Evolutionary conservation across 2,329 filamentous ascomycete genomes (phyloP), one percentile per base, ranked within the genome.

Genomic region (Nothopassalora personata): DNA sequence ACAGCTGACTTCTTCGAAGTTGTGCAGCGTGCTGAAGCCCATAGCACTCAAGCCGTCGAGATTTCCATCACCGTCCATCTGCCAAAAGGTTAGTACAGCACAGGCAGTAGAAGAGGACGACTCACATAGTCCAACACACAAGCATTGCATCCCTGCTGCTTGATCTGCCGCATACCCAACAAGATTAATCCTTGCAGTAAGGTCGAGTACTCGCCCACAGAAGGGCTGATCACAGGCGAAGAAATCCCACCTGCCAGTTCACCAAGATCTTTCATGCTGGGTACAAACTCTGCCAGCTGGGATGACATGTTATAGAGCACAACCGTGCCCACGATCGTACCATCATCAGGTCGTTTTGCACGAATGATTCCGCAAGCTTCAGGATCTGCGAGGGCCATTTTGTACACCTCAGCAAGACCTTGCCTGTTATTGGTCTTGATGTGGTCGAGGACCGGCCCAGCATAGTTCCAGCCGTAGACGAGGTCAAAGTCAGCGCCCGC

Each of bases 111-210:
- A 23, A 19, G 48, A 59, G 60, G 11, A 4, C 39, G 52, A 80
- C 87, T 79, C 76, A 94, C 90, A 83, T 89, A 92, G 72, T 91
- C 90, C 59, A 96, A 74, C 50, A 95, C 78, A 54, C 87, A 89
- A 60, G 86, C 86, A 64, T 83, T 82, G 54, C 88, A 86, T 61
- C 88, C 89, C 70, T 92, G 84, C 66, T 83, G 83, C 73, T 92
- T 93, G 72, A 91, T 89, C 75, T 94, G 90, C 58, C 89, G 83
- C 68, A 94, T 85, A 0, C 89, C 90, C 76, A 96, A 84, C 61
- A 95, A 75, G 13, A 90, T 88, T 63, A 96, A 75, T 0, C 90
- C 90, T 74, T 95, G 90, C 60, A 93, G 80, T 31, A 94, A 74
- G 0, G 82, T 86, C 30, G 87, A 84, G 68, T 90, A 88, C 60